Conservation (phyloP, 2,329 filamentous ascomycete species). For the Fonsecaea monophora region DNA sequence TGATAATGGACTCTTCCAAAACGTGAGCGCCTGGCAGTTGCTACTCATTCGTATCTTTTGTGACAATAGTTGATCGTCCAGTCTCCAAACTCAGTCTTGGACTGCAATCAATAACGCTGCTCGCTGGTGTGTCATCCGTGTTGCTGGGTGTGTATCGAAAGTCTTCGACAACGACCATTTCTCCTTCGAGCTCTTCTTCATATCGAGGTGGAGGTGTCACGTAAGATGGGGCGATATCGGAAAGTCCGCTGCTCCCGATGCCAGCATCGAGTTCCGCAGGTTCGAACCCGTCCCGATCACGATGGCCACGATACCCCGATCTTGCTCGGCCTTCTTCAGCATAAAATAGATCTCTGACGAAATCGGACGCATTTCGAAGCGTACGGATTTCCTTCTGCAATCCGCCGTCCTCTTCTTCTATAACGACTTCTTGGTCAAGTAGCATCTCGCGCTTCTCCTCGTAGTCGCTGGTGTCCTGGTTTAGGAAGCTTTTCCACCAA, state of each 20-base stretch:
- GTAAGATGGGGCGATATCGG: conserved; percentile 39
- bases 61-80: conserved; percentile 38
- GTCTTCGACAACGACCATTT: conserved; percentile 51
- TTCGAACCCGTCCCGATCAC: conserved; percentile 20
- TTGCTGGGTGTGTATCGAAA: conserved; percentile 48
- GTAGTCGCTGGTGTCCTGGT: conserved; percentile 50
- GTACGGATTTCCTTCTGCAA: conserved; percentile 60
- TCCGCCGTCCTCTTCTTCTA: conserved; percentile 54
- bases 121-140: conserved; percentile 45
- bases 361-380: conserved; percentile 59
- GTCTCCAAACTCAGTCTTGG: conserved; percentile 51
- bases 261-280: conserved; percentile 30
- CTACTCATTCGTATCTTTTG: conserved; percentile 26
- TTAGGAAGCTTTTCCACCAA: conserved; percentile 55
- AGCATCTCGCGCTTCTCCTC: conserved; percentile 61
- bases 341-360: conserved; percentile 58
- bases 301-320: conserved; percentile 9
- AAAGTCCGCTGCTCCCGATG: conserved; percentile 35
- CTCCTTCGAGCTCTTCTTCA: conserved; percentile 48
- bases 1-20: background rate
- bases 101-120: conserved; percentile 52
- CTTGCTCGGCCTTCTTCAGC: conserved; percentile 46
- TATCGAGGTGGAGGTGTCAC: conserved; percentile 49
- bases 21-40: background rate
- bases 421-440: conserved; percentile 53